Evolutionary conservation across 2,329 filamentous ascomycete genomes (phyloP).

Genomic region (Cordyceps javanica): DNA sequence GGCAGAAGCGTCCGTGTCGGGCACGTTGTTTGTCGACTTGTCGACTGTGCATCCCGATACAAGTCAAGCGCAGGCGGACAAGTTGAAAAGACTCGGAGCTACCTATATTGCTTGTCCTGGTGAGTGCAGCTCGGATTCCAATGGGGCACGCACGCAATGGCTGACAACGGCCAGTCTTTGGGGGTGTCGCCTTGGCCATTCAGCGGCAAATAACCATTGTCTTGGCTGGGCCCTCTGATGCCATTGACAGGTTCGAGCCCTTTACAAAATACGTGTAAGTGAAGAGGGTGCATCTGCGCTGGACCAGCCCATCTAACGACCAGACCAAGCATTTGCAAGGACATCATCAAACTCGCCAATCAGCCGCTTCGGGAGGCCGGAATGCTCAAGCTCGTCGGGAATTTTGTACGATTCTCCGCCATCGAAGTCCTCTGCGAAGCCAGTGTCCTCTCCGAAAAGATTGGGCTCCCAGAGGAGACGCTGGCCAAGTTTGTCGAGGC

Average conservation of each 20-base stretch:
- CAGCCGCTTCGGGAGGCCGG: conserved; percentile 1
- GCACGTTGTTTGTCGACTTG: conserved; percentile 6
- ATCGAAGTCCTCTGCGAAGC: conserved; percentile 1
- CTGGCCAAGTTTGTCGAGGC: not conserved
- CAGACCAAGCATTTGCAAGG: conserved; percentile 2
- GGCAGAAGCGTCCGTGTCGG: not conserved
- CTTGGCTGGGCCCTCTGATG: not conserved
- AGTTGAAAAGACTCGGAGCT: not conserved
- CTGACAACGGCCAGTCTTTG: not conserved
- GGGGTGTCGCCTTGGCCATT: conserved; percentile 1
- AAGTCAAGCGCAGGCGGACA: not conserved
- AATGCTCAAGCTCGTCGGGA: conserved; percentile 6
- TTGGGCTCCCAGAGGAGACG: not conserved
- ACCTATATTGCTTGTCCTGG: not conserved
- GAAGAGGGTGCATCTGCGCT: not conserved
- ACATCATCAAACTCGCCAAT: not conserved
- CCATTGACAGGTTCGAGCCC: not conserved
- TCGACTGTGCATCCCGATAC: conserved; percentile 6
- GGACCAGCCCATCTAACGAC: not conserved
- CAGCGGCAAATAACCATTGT: conserved; percentile 3
- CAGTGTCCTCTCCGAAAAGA: not conserved
- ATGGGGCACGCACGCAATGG: not conserved
- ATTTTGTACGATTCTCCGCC: conserved; percentile 1
- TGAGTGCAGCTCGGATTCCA: not conserved
- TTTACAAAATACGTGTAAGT: conserved; percentile 2